Evolutionary conservation across 2,329 filamentous ascomycete species (phyloP).

Genomic region (Aspergillus clavatus): DNA sequence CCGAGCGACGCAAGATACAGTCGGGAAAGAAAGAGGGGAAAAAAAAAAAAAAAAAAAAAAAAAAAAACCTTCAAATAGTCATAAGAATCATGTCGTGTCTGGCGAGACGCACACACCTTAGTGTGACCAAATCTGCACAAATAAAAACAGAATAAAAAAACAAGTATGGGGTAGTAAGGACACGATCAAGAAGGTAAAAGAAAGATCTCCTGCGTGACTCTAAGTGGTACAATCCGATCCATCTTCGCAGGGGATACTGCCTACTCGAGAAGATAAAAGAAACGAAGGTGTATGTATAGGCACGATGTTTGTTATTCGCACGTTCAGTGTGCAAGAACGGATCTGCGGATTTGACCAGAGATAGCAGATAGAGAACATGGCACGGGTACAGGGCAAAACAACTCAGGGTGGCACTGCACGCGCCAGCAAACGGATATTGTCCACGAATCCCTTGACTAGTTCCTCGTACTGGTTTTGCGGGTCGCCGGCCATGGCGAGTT

Average conservation of each 20-base stretch:
- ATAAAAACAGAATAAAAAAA: no score
- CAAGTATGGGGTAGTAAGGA: neutral
- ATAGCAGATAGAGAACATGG: no score
- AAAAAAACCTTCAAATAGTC: neutral
- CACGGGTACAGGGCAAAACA: constrained; percentile 9
- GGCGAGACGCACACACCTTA: neutral
- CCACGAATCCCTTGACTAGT: constrained; percentile 45
- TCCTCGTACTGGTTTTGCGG: constrained; percentile 43
- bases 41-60: neutral
- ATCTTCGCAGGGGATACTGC: no score
- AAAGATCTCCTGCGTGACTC: no score
- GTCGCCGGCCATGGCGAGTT: constrained; percentile 37
- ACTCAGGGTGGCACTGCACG: constrained; percentile 32
- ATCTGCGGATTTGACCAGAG: no score
- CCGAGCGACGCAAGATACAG: no score
- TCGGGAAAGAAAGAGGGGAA: no score
- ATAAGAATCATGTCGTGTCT: neutral
- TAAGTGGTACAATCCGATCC: no score
- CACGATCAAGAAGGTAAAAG: neutral
- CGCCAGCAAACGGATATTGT: constrained; percentile 45
- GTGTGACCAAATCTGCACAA: no score
- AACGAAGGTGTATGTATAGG: neutral
- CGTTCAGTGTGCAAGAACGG: no score
- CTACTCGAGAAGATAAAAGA: no score
- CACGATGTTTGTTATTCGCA: neutral